Percentiles rank a stretch among this genome's conserved stretches.
phyloP scores from a whole-genome alignment of 495 filamentous ascomycete species.

The Aspergillus campestris region DNA sequence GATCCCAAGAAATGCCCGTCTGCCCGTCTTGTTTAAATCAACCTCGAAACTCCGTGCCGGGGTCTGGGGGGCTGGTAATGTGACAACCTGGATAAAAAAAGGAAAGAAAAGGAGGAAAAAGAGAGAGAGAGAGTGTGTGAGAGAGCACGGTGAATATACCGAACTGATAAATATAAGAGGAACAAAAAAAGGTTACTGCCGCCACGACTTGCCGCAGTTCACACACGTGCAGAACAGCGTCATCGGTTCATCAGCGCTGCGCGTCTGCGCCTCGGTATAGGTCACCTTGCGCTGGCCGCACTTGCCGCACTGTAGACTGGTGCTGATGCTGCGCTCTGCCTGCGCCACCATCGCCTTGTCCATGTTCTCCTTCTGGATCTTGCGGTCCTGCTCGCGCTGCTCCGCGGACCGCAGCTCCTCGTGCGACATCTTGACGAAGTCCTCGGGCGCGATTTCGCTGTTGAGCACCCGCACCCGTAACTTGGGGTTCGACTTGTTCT shows the following conservation, averaged over 20 bases:
- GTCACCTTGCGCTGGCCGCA: conserved; percentile 88
- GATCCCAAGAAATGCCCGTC: conserved; percentile 9
- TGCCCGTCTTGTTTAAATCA: conserved; percentile 6
- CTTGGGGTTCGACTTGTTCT: conserved; percentile 75
- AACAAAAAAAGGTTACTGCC: conserved; percentile 24
- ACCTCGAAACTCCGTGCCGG: conserved; percentile 7
- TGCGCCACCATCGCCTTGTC: conserved; percentile 88
- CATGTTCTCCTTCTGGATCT: conserved; percentile 83
- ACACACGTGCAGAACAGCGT: conserved; percentile 41
- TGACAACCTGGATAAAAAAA: not conserved
- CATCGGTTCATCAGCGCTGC: conserved; percentile 71
- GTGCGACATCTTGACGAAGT: conserved; percentile 64
- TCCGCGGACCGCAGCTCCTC: conserved; percentile 75
- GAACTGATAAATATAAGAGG: not conserved
- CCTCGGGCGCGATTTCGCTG: conserved; percentile 59
- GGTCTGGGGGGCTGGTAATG: not conserved
- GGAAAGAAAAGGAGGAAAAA: conserved; percentile 1
- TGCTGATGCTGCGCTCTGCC: conserved; percentile 78
- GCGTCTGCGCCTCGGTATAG: conserved; percentile 93
- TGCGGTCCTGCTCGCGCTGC: conserved; percentile 55
- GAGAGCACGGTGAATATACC: too few relatives aligned
- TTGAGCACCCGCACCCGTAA: conserved; percentile 67
- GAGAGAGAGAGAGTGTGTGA: not conserved
- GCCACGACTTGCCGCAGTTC: conserved; percentile 45
- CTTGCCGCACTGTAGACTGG: conserved; percentile 76